Evolutionary conservation across 169 alveolate species (phyloP), one percentile per base, ranked within the genome.

Genomic region (Theileria orientalis): DNA sequence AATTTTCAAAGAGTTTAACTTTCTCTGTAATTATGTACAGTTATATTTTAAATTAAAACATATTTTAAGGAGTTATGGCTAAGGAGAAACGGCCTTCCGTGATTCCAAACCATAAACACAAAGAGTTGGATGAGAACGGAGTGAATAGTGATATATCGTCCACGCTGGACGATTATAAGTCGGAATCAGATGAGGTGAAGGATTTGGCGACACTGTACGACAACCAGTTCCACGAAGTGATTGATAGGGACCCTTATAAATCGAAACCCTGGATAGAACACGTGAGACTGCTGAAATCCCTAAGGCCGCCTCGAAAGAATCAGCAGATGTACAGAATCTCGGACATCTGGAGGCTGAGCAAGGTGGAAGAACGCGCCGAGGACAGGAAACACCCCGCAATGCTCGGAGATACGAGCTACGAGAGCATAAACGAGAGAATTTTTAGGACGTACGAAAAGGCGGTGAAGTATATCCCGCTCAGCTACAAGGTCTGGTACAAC

Each of bases 401-500:
- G 35, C 16, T 21, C 14, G 46, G 62, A 7, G 76, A 64, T 51
- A 25, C 35, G 23, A 27, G 49, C 21, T 35, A 54, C 40, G 89
- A 82, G 49, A 60, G 35, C 7, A 74, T 82, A n/a, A 74, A 80
- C n/a, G 32, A 52, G 42, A 82, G 91, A 52, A 78, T 95, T 52
- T 91, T 90, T 33, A 69, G 79, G 42, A 77, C 95, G 35, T 95
- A 93, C 69, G 94, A 94, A 51, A 84, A 94, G 62, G 96, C 97
- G 3, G 76, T 94, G 5, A 62, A 84, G 51, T 89, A 84, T 64
- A 56, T 94, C 9, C 98, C 98, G 25, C 93, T 91, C 14, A 84
- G 94, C 54, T 92, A 92, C 82, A 94, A 95, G 73, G 90, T 95
- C 21, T 95, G 98, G 97, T 91, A 76, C 74, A 74, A 92, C 69